phyloP scores from a whole-genome alignment of 495 filamentous ascomycete genomes.

The Trichocladium uniseriatum region DNA sequence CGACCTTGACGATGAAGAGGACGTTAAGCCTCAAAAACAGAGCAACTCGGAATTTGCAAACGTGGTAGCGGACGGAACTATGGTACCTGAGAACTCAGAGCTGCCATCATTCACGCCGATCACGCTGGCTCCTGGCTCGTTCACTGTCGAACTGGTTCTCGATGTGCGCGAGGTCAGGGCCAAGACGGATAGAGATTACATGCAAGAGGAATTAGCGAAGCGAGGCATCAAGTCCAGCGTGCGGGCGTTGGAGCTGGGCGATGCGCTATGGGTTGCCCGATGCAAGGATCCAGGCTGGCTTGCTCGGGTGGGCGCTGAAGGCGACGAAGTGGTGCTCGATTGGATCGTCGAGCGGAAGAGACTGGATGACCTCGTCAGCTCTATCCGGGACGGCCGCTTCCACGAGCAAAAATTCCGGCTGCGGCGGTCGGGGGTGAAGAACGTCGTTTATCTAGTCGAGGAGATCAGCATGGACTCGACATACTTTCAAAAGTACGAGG shows the following conservation, averaged over 20 bases:
- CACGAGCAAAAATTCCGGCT: slow-evolving; percentile 82
- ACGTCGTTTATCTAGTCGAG: slow-evolving; percentile 76
- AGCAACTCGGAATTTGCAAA: slow-evolving; percentile 20
- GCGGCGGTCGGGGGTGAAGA: slow-evolving; percentile 57
- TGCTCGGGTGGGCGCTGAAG: slow-evolving; percentile 48
- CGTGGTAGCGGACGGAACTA: slow-evolving; percentile 34
- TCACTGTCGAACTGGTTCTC: slow-evolving; percentile 64
- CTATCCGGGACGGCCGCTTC: slow-evolving; percentile 76
- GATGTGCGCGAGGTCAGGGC: slow-evolving; percentile 71
- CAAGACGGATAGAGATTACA: slow-evolving; percentile 70
- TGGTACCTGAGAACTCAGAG: slow-evolving; percentile 20
- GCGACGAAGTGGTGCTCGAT: slow-evolving; percentile 71
- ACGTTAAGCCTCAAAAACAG: not conserved
- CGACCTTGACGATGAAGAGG: slow-evolving; percentile 7
- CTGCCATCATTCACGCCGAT: slow-evolving; percentile 52
- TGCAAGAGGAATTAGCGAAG: slow-evolving; percentile 60
- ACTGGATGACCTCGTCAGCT: slow-evolving; percentile 68
- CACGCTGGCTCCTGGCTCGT: slow-evolving; percentile 50
- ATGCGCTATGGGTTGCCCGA: slow-evolving; percentile 75
- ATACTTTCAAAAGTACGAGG: slow-evolving; percentile 46
- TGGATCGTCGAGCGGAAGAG: slow-evolving; percentile 79
- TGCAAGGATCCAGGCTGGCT: slow-evolving; percentile 50
- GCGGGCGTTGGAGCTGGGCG: slow-evolving; percentile 61
- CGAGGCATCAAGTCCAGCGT: slow-evolving; percentile 57
- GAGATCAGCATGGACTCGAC: slow-evolving; percentile 49